These are phyloP conservation scores for Cryphonectria naterciae DNA, from an alignment of 2,329 filamentous ascomycete genomes.

Conservation along the genomic window DNA sequence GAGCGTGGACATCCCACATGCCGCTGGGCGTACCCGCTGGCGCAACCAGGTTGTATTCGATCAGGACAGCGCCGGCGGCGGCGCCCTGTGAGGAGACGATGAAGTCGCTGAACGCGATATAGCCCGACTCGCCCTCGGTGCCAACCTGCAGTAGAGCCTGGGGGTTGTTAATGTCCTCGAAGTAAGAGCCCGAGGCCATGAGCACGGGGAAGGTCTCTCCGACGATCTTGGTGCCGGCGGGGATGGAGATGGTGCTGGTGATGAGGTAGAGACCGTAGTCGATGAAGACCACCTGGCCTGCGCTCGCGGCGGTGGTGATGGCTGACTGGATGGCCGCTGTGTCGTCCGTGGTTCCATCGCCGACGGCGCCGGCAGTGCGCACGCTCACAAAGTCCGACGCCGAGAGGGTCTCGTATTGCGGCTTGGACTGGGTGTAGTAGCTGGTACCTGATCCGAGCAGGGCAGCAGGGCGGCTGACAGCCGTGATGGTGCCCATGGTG, in stretches of 20 bases:
- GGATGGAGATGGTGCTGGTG: constrained; percentile 51
- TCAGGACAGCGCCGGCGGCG: constrained; percentile 68
- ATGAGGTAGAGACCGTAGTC: constrained; percentile 61
- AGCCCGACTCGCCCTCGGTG: constrained; percentile 62
- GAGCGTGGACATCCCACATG: constrained; percentile 77
- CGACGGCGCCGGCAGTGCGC: constrained; percentile 41
- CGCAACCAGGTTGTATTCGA: constrained; percentile 71
- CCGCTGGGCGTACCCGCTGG: constrained; percentile 46
- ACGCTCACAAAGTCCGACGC: constrained; percentile 61
- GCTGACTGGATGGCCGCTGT: constrained; percentile 61
- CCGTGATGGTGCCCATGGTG: constrained; percentile 53
- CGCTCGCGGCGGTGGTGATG: constrained; percentile 53
- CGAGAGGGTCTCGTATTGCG: constrained; percentile 66
- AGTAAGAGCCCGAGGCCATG: constrained; percentile 59
- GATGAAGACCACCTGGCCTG: constrained; percentile 58
- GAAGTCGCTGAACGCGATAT: constrained; percentile 72
- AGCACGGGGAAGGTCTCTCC: constrained; percentile 60
- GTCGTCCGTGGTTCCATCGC: constrained; percentile 62
- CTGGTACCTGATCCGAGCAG: constrained; percentile 53
- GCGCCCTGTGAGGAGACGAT: constrained; percentile 71
- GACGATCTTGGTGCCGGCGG: constrained; percentile 53
- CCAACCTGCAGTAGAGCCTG: constrained; percentile 66
- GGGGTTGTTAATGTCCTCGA: constrained; percentile 62
- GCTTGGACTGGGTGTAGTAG: constrained; percentile 70
- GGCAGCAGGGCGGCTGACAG: constrained; percentile 52